Base-by-base conservation (phyloP, 1,139 yeast genomes). In the Geotrichum candidum region DNA sequence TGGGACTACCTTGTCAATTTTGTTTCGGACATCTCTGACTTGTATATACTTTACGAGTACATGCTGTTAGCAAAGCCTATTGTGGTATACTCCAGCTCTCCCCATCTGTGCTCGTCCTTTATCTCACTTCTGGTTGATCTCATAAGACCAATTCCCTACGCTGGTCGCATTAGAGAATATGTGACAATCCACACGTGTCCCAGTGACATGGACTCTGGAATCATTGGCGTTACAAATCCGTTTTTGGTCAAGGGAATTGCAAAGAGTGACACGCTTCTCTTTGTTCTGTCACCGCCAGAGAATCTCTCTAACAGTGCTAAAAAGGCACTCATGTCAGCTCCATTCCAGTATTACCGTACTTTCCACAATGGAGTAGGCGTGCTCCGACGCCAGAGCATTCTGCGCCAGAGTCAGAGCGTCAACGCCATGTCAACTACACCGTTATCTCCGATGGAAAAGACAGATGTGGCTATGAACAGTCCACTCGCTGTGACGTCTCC, bases 151-250 rank as follows among this genome's bases (percentile, higher is more conserved):
- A 58, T 69, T 33, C 68, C 68, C 1, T 66, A 66, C 54, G 61
- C 65, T 9, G 61, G 61, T 29, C 64, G 66, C n/a, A 62, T 69
- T 15, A 61, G 70, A 18, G 73, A 70, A 35, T 70, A 70, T 57
- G 69, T 69, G 25, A 70, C 73, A 1, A 66, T 70, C 51, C 69
- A 70, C 45, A 65, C 71, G 7, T 54, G 61, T 38, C 63, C 66
- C 5, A 52, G 35, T 23, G 62, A 61, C 29, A 23, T 61, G 52
- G 62, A 59, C 29, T 27, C 51, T 22, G 70, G 71, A 2, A 63
- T 70, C 7, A 64, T 63, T n/a, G 73, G 73, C 7, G 59, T 70
- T 41, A 69, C 72, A 25, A 70, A 70, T 62, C 72, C 72, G 27
- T 59, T 68, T 41, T 60, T 70, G 50, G 58, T 69, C 29, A 61